Evolutionary conservation across 2,329 filamentous ascomycete species (phyloP), one percentile per base, ranked within the genome.

Genomic region (Ophiocordyceps unilateralis): DNA sequence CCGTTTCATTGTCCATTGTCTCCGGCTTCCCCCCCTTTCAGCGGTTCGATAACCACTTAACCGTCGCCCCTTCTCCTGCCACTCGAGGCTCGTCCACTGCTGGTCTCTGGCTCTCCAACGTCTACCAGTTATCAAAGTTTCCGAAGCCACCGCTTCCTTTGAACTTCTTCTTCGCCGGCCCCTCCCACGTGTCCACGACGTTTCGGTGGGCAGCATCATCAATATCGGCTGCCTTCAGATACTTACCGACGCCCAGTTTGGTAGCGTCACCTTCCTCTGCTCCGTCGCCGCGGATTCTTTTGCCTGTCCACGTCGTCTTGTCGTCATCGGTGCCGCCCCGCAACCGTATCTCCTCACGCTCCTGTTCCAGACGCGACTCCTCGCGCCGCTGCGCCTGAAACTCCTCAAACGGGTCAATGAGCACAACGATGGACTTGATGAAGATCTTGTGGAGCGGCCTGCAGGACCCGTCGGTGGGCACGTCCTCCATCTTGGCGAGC

Each of bases 351-450:
- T 80, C 74, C 47, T 78, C 78, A 46, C 74, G 72, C 43, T 72
- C 65, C 45, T 70, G 68, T 32, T 72, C 73, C 7, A 61, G 62
- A 39, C 64, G 65, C 48, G 86, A 81, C 44, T 71, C 67, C 44
- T 83, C 73, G 38, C 69, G 69, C 51, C 78, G 81, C 56, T 88
- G 73, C 51, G 81, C 82, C 55, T 86, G 68, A 55, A 93, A 98
- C 62, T 96, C 89, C 47, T 87, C 87, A 55, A 98, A 98, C 0
- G 91, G 91, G 57, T 98, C 89, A 7, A 96, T 75, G 49, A 93
- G 91, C 6, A 98, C 77, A 0, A 84, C 78, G 0, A 95, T 70
- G 46, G 93, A 82, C 50, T 81, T 74, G 53, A 98, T 91, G 46
- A 77, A 64, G 46, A 95, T 83, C 44, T 89, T 82, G 42, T 82